Evolutionary conservation across 768 basidiomycete genomes (phyloP), one percentile per base, ranked within the genome.

Genomic region (Zangia roseola): DNA sequence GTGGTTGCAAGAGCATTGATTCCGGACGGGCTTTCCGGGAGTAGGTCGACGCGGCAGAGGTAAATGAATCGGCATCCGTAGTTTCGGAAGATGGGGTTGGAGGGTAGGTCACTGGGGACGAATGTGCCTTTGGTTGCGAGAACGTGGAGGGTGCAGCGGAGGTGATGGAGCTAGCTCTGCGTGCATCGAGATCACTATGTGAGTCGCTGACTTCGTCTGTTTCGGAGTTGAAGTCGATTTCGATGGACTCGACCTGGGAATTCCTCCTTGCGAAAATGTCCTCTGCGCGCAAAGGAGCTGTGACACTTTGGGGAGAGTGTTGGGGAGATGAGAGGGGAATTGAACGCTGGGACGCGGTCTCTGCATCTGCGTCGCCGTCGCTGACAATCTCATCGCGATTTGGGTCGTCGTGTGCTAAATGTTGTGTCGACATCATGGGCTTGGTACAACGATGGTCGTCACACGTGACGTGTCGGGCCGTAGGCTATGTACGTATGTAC

Each of bases 301-400:
- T 34, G 30, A 52, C 40, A 17, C 70, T 72, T 43, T 72, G 69
- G 6, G 77, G 77, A 7, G 88, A 88, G 40, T 50, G 64, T 13
- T 80, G 65, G 3, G 85, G 78, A 4, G 87, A 88, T 25, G 82
- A 83, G 35, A 91, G 80, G 20, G 87, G 78, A 43, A 91, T 86
- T 1, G 89, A 91, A 34, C 77, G 81, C 59, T 88, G 85, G 9
- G 87, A 89, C 14, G 89, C 87, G 5, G 86, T 89, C 60, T 91
- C 89, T 49, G 76, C 81, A 54, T 86, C 86, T 48, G 76, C 81
- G 54, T 86, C 86, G 49, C 72, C 75, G 54, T 80, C 77, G 59
- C 76, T 77, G 47, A 77, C 77, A 49, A 48, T 59, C 45, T 68
- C 68, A 16, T 47, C 48, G 53, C 43, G 45, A 31, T 45, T 42